Evolutionary conservation across 1,139 yeast species (phyloP), one percentile per base, ranked within the genome.

Genomic region (Blastobotrys capitulatus): DNA sequence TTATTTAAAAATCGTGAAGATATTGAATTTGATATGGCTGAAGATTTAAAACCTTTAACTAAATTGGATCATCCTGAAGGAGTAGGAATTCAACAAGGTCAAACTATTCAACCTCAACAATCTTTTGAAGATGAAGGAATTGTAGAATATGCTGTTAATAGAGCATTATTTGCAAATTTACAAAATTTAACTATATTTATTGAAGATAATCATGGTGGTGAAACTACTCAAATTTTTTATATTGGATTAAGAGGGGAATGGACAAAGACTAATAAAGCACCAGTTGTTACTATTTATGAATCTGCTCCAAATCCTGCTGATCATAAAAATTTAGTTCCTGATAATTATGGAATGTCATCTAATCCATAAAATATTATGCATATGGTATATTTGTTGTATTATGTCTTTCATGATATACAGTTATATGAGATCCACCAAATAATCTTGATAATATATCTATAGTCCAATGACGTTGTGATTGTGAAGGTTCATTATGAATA

Each of bases 271-370:
- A 69, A 72, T 46, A 78, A 75, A 58, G 87, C 79, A 52, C 95
- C 95, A 0, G 81, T 86, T 18, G 76, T 84, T 19, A 75, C 95
- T 0, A 62, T 85, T 26, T 90, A 90, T 65, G 97, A 90, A 66
- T 80, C 89, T 53, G 95, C 96, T 1, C 94, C 97, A 6, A 89
- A 89, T 62, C 96, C 96, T 0, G 80, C 84, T 2, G 97, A 90
- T 63, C 97, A 90, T 66, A 82, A 82, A 61, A 78, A 73, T 55
- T n/a, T 34, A 19, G 44, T 41, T 16, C 46, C 46, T n/a, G 46
- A 43, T 26, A 20, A 12, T 32, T 15, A 43, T 6, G 41, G 36
- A 5, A 34, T 43, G 15, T 44, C 42, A 8, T 37, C 18, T 9
- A 44, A 44, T 15, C 47, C 47, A 26, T 35, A 42, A 31, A 18